Evolutionary conservation across 1,284 basidiomycete genomes (phyloP).

Genomic region (Ustilago xerochloae): DNA sequence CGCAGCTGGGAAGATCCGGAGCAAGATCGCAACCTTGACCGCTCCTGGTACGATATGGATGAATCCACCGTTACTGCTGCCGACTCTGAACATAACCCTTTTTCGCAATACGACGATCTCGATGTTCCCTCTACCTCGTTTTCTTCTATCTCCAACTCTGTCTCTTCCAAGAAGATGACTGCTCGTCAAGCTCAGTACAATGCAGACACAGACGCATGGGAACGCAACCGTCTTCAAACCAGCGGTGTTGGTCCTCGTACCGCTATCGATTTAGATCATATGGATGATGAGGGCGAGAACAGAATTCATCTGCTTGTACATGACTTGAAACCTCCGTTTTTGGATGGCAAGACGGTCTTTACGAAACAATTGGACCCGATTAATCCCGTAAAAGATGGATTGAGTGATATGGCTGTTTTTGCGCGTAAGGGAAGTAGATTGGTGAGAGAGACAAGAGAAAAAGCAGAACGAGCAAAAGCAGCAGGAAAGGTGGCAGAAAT

Average conservation of each 20-base stretch:
- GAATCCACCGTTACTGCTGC: slow-evolving; percentile 71
- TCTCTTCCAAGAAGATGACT: slow-evolving; percentile 61
- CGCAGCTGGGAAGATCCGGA: slow-evolving; percentile 56
- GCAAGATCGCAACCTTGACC: slow-evolving; percentile 48
- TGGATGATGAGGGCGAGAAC: slow-evolving; percentile 86
- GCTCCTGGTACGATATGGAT: slow-evolving; percentile 66
- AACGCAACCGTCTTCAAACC: slow-evolving; percentile 94
- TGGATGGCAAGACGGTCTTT: slow-evolving; percentile 94
- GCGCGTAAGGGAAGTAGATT: slow-evolving; percentile 92
- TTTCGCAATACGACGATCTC: slow-evolving; percentile 83
- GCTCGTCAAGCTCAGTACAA: slow-evolving; percentile 72
- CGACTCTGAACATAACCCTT: slow-evolving; percentile 90
- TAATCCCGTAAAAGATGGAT: slow-evolving; percentile 92
- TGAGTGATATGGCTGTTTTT: slow-evolving; percentile 94
- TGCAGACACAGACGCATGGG: slow-evolving; percentile 97
- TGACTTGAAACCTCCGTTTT: slow-evolving; percentile 95
- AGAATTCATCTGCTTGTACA: slow-evolving; percentile 97
- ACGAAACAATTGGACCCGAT: slow-evolving; percentile 97
- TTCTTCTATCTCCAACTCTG: slow-evolving; percentile 17
- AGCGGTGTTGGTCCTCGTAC: slow-evolving; percentile 88
- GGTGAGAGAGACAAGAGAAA: slow-evolving; percentile 93
- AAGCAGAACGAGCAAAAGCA: slow-evolving; percentile 80
- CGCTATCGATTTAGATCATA: slow-evolving; percentile 82
- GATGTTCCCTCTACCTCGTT: slow-evolving; percentile 70
- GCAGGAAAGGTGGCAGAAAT: slow-evolving; percentile 93